These are phyloP conservation scores for Boletus speciosus DNA, from an alignment of 768 basidiomycete species.

Conservation along the genomic window DNA sequence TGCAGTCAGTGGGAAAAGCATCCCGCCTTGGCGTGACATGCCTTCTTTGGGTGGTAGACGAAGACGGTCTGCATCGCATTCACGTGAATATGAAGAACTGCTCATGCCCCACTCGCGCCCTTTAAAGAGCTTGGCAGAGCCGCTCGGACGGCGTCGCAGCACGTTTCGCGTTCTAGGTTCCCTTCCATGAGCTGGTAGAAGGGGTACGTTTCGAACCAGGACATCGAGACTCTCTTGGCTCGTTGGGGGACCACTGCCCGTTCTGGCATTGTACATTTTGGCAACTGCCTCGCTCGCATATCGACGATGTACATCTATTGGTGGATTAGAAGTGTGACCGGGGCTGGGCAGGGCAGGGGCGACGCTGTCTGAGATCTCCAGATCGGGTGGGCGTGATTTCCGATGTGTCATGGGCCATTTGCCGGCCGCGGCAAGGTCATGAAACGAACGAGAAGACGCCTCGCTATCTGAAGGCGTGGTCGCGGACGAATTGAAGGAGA, in stretches of 20 bases:
- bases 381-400: conserved; percentile 24
- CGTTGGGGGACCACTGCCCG: not conserved
- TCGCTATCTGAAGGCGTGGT: conserved; percentile 11
- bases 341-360: conserved; percentile 4
- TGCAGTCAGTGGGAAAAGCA: conserved; percentile 36
- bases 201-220: conserved; percentile 1
- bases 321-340: not conserved
- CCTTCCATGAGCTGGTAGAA: conserved; percentile 1
- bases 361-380: conserved; percentile 15
- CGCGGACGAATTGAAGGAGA: conserved; percentile 17
- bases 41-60: not conserved
- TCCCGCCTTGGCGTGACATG: not conserved
- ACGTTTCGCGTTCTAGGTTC: conserved; percentile 29
- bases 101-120: conserved; percentile 13
- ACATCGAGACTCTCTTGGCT: conserved; percentile 16
- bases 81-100: not conserved
- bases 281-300: conserved; percentile 14
- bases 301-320: conserved; percentile 19
- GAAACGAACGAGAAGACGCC: conserved; percentile 9
- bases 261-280: conserved; percentile 1
- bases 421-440: not conserved
- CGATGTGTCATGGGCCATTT: conserved; percentile 16
- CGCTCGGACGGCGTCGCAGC: conserved; percentile 30
- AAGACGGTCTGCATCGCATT: not conserved
- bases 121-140: conserved; percentile 21